These are phyloP conservation scores for Kodamaea jinghongensis DNA, from an alignment of 805 yeast genomes.

Conservation along the genomic window DNA sequence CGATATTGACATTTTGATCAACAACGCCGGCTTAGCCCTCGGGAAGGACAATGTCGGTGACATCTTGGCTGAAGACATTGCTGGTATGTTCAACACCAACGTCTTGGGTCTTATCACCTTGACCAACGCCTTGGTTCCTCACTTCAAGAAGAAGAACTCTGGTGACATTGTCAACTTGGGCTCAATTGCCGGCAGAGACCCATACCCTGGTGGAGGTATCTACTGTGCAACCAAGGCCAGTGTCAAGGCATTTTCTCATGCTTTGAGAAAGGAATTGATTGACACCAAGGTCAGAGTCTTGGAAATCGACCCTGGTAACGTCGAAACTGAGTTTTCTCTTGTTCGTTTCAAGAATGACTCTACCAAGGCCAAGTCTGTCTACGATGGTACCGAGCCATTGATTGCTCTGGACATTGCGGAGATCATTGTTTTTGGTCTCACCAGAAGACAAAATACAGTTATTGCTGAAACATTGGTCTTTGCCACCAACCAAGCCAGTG, in stretches of 20 bases:
- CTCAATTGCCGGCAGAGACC: constrained; percentile 76
- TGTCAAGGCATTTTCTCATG: constrained; percentile 66
- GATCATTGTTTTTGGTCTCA: constrained; percentile 59
- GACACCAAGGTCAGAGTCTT: constrained; percentile 67
- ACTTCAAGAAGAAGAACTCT: constrained; percentile 63
- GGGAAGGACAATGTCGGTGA: constrained; percentile 78
- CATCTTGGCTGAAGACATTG: constrained; percentile 60
- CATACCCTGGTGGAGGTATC: constrained; percentile 76
- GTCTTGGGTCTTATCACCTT: constrained; percentile 81
- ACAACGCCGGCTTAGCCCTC: constrained; percentile 75
- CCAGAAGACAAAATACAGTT: constrained; percentile 70
- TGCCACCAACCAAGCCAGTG: constrained; percentile 82
- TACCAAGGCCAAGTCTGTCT: constrained; percentile 59
- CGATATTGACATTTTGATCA: constrained; percentile 63
- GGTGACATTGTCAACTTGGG: constrained; percentile 78
- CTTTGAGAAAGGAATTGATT: constrained; percentile 72
- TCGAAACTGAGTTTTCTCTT: constrained; percentile 72
- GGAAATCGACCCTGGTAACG: constrained; percentile 77
- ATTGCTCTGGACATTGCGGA: constrained; percentile 75
- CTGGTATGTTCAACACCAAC: constrained; percentile 79
- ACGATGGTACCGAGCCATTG: constrained; percentile 66
- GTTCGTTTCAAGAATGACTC: constrained; percentile 64
- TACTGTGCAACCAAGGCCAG: constrained; percentile 78
- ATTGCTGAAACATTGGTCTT: constrained; percentile 80
- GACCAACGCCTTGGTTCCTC: constrained; percentile 75